Percentiles rank a stretch among this genome's conserved stretches.
Conservation (phyloP, 495 filamentous ascomycete genomes). For the Baudoinia panamericana region DNA sequence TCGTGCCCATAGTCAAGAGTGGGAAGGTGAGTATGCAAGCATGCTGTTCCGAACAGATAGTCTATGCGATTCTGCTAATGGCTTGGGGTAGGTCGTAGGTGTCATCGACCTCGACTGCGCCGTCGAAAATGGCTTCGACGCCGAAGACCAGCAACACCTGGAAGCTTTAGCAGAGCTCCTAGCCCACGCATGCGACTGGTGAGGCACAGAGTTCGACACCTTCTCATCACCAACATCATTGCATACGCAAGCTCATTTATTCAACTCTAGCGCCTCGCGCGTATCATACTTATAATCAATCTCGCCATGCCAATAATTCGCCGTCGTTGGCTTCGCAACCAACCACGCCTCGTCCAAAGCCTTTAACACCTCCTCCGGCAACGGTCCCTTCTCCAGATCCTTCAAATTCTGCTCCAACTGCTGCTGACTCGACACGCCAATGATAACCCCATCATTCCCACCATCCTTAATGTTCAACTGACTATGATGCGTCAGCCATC, state of each 20-base stretch:
- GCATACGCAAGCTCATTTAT: too few relatives aligned
- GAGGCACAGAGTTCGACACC: too few relatives aligned
- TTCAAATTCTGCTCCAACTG: constrained; percentile 67
- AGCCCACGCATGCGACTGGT: constrained; percentile 52
- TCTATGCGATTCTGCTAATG: too few relatives aligned
- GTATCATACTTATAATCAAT: constrained; percentile 68
- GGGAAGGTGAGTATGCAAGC: constrained; percentile 37
- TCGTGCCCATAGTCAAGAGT: constrained; percentile 59
- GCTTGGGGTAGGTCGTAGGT: constrained; percentile 49
- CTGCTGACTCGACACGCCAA: constrained; percentile 61
- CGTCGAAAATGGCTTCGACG: constrained; percentile 57
- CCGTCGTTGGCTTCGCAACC: constrained; percentile 45
- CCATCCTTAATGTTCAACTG: constrained; percentile 60
- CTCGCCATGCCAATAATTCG: constrained; percentile 41
- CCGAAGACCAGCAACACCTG: constrained; percentile 53
- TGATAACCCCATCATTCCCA: constrained; percentile 58
- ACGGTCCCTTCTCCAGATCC: constrained; percentile 71
- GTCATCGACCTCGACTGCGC: constrained; percentile 86
- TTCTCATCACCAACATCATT: too few relatives aligned
- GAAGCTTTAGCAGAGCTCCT: constrained; percentile 58
- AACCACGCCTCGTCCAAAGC: constrained; percentile 67
- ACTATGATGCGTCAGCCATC: constrained; percentile 74
- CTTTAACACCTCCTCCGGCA: constrained; percentile 72
- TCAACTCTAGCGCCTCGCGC: constrained; percentile 39
- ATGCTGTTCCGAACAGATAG: too few relatives aligned